phyloP scores from a whole-genome alignment of 495 filamentous ascomycete species.

The Platismatia glauca region DNA sequence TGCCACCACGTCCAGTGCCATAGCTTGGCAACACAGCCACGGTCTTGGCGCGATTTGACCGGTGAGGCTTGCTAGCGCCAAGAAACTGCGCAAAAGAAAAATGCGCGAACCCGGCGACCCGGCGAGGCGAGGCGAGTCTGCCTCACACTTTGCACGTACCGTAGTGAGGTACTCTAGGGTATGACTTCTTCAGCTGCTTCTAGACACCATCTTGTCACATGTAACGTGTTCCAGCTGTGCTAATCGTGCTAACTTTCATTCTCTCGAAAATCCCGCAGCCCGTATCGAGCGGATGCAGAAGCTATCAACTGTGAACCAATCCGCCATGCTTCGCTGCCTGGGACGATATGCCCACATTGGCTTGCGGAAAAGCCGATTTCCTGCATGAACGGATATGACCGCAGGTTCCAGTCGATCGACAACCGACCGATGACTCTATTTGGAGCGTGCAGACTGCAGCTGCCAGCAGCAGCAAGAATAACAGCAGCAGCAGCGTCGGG shows the following conservation, averaged over 20 bases:
- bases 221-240: neutral
- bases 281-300: neutral
- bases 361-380: neutral
- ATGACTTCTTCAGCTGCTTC: neutral
- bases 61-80: neutral
- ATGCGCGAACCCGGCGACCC: neutral
- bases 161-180: no score
- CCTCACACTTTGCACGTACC: neutral
- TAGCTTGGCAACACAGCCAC: slow-evolving; percentile 6
- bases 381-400: slow-evolving; percentile 3
- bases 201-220: neutral
- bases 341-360: neutral
- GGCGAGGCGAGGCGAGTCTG: no score
- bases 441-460: neutral
- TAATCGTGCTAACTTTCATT: neutral
- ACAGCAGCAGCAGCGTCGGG: neutral
- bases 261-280: neutral
- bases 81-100: neutral
- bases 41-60: neutral
- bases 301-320: neutral
- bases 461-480: neutral
- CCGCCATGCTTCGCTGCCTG: no score
- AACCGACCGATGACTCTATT: neutral
- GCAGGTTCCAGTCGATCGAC: neutral
- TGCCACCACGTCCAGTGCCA: slow-evolving; percentile 1